Base-by-base conservation (phyloP, 2,329 filamentous ascomycete species). In the Dothiorella sarmentorum region DNA sequence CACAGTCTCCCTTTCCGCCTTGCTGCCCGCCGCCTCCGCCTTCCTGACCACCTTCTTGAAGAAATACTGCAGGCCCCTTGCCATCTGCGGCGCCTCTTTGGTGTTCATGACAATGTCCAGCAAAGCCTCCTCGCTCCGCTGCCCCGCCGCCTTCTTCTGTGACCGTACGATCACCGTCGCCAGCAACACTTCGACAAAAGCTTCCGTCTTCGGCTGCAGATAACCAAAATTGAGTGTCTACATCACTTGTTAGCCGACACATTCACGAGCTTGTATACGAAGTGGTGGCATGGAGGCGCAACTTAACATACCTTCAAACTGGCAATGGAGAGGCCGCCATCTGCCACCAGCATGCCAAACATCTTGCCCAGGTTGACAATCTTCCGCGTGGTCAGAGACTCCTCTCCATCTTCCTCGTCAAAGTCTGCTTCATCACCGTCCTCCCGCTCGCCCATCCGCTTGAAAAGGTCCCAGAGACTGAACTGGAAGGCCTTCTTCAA, bases 401-500 rank as follows among this genome's bases (percentile, higher is more conserved):
- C 75, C 13, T 75, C 74, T 1, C 75, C 72, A 1, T 85, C 84
- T 17, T 80, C 79, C 1, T 79, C 78, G 4, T 82, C 82, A 11
- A 79, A 78, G 7, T 78, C 76, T 22, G 81, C 78, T 2, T 85
- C 82, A 5, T 86, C 84, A 3, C 80, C 78, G 15, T 81, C 82
- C 37, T 85, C 85, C 5, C 78, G 83, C 72, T 96, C 92, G n/a
- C 91, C 93, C 73, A 97, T 84, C 33, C 85, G 82, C 66, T 88
- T 87, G 73, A 97, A 95, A 9, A 93, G 79, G 65, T 89, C 90
- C 86, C 92, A 96, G 1, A 97, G 78, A 7, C 87, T 85, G 66
- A 93, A 91, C 69, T 94, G 90, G 69, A 97, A 95, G 1, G 90
- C 87, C 75, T 93, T 93, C 61, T 85, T 85, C 64, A 95, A 81